These are phyloP conservation scores for Xylaria sp. DNA, from an alignment of 2,329 filamentous ascomycete species.

Conservation along the genomic window DNA sequence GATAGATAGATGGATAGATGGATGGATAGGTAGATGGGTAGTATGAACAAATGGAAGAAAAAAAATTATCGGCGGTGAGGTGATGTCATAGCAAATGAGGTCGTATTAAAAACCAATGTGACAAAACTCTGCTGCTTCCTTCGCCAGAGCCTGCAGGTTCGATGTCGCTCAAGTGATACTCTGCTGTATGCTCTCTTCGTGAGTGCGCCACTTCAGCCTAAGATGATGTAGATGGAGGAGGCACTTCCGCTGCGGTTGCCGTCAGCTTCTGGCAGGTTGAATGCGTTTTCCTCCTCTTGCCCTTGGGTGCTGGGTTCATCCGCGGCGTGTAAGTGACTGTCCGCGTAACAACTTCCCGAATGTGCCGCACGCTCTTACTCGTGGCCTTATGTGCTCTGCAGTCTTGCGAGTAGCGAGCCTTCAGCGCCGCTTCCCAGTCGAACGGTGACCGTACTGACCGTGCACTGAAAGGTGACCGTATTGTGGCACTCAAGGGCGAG, in stretches of 20 bases:
- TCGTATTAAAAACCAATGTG: slow-evolving; percentile 15
- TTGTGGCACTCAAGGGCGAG: slow-evolving; percentile 73
- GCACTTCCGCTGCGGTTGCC: slow-evolving; percentile 29
- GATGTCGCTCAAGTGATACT: slow-evolving; percentile 23
- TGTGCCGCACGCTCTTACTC: slow-evolving; percentile 72
- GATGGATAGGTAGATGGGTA: slow-evolving; percentile 25
- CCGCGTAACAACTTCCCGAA: slow-evolving; percentile 91
- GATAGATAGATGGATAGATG: slow-evolving; percentile 42
- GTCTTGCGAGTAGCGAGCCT: slow-evolving; percentile 70
- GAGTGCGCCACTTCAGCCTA: slow-evolving; percentile 22
- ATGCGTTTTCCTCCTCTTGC: slow-evolving; percentile 81
- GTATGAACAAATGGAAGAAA: slow-evolving; percentile 46
- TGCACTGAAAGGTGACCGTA: slow-evolving; percentile 79
- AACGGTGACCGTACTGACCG: slow-evolving; percentile 74
- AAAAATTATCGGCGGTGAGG: slow-evolving; percentile 11
- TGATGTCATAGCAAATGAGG: slow-evolving; percentile 14
- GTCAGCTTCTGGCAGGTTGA: slow-evolving; percentile 46
- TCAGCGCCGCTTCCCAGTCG: slow-evolving; percentile 80
- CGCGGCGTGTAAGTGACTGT: slow-evolving; percentile 90
- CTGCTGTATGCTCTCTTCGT: slow-evolving; percentile 2
- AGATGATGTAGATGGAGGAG: slow-evolving; percentile 42
- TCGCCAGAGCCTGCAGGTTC: slow-evolving; percentile 10
- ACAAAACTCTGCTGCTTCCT: slow-evolving; percentile 29
- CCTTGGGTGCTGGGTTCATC: slow-evolving; percentile 87
- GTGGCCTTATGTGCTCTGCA: slow-evolving; percentile 64